phyloP scores from a whole-genome alignment of 306 rosid genomes.

The Sicyos baderoa region DNA sequence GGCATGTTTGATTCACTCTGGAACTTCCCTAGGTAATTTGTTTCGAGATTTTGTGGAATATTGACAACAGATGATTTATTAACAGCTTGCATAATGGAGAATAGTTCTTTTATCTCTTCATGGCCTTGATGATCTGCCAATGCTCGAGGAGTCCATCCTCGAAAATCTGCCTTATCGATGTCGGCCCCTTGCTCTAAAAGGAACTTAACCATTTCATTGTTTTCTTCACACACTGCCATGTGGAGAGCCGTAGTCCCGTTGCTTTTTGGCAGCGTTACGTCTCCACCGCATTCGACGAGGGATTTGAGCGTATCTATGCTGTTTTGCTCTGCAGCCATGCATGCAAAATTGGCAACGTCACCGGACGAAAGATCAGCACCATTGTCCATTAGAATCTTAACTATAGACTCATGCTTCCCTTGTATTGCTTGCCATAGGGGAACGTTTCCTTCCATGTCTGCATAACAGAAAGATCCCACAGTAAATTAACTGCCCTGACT shows the following conservation, averaged over 20 bases:
- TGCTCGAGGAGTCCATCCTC: conserved; percentile 69
- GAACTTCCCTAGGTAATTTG: conserved; percentile 37
- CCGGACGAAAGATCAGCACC: conserved; percentile 48
- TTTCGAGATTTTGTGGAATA: conserved; percentile 28
- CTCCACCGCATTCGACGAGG: conserved; percentile 45
- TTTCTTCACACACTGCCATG: conserved; percentile 63
- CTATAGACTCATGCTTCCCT: conserved; percentile 45
- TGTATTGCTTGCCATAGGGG: conserved; percentile 74
- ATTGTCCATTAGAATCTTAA: conserved; percentile 42
- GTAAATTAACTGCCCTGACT: background rate
- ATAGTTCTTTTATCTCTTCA: conserved; percentile 48
- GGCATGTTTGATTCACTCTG: conserved; percentile 60
- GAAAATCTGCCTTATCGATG: conserved; percentile 44
- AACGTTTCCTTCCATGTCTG: conserved; percentile 72
- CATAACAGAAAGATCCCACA: background rate
- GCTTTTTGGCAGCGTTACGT: conserved; percentile 35
- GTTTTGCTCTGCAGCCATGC: conserved; percentile 53
- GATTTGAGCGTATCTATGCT: conserved; percentile 45
- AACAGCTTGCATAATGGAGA: conserved; percentile 31
- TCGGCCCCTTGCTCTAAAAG: conserved; percentile 60
- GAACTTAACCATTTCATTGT: conserved; percentile 45
- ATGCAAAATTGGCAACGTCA: conserved; percentile 56
- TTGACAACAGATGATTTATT: conserved; percentile 23
- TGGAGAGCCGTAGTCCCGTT: conserved; percentile 65
- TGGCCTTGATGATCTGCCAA: conserved; percentile 82